Evolutionary conservation across 1,284 basidiomycete genomes (phyloP).

Genomic region (Heterobasidion occidentale): DNA sequence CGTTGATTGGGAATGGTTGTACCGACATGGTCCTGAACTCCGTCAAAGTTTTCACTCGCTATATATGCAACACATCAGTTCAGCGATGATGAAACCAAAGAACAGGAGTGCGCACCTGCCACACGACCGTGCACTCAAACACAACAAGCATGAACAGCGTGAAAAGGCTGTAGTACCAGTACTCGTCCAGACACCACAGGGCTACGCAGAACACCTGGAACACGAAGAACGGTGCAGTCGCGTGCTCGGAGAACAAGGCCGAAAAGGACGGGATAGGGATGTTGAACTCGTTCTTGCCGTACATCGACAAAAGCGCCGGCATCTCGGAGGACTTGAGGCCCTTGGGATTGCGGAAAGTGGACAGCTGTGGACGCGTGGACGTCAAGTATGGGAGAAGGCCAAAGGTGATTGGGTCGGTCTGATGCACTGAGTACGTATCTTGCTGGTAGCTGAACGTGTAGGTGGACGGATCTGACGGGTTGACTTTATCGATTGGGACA

Average conservation of each 20-base stretch:
- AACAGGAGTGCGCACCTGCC: constrained; percentile 60
- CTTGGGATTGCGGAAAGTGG: constrained; percentile 54
- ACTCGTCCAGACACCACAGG: constrained; percentile 93
- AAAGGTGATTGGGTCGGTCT: constrained; percentile 59
- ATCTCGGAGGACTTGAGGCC: constrained; percentile 34
- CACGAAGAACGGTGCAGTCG: constrained; percentile 92
- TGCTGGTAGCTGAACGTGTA: constrained; percentile 94
- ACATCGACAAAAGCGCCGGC: constrained; percentile 50
- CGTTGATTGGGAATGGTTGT: constrained; percentile 79
- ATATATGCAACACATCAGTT: constrained; percentile 2
- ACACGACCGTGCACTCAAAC: constrained; percentile 96
- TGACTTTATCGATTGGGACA: constrained; percentile 66
- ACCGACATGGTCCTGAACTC: constrained; percentile 97
- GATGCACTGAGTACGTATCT: constrained; percentile 83
- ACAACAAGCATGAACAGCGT: constrained; percentile 95
- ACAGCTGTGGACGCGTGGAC: constrained; percentile 64
- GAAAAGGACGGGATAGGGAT: constrained; percentile 91
- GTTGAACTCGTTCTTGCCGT: constrained; percentile 90
- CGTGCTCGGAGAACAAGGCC: constrained; percentile 86
- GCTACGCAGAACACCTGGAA: constrained; percentile 96
- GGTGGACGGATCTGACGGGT: constrained; percentile 44
- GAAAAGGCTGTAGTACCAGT: constrained; percentile 96
- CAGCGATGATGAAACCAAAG: not conserved
- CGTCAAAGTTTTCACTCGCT: constrained; percentile 84
- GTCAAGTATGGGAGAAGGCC: constrained; percentile 86